Evolutionary conservation across 768 basidiomycete species (phyloP), one percentile per base, ranked within the genome.

Genomic region (Panellus pusillus): DNA sequence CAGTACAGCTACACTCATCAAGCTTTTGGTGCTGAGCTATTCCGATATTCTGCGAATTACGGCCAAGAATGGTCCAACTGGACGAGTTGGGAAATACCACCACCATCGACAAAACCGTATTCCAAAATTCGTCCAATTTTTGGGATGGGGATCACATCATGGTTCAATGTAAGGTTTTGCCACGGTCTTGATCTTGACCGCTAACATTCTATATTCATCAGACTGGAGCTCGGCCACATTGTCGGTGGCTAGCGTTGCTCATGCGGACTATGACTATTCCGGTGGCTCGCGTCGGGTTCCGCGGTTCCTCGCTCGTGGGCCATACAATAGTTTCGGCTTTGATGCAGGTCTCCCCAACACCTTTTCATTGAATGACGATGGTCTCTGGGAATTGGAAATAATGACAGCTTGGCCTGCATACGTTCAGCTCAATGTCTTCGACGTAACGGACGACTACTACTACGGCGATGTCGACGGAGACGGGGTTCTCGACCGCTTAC

Each of bases 361-460:
- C 57, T 91, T 96, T 87, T 71, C 69, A 27, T 81, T 83, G 52
- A 78, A 78, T 43, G 69, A 72, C 7, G 79, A 91, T 43, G 80
- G 86, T 47, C 74, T 76, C 46, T 96, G 93, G 92, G 84, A 91
- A 57, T 78, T 93, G 42, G 87, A 93, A 68, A 86, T 96, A 65
- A 93, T 93, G 87, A 81, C 90, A 28, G 73, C 80, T 11, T 97
- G 94, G 94, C 94, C 94, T 6, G 87, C 90, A 1, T 93, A 84
- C 61, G 74, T 96, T 28, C 91, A 97, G 68, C 76, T 96, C 50
- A 95, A 95, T 71, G 87, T 96, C 46, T 96, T 86, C 76, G 88
- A 84, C 52, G 93, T 84, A 68, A 24, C 24, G 24, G 93, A 95
- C 65, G 83, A 95, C 63, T 97, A 83, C 73, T 97, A 87, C 74